phyloP scores from a whole-genome alignment of 768 basidiomycete genomes.

The Cystobasidium ongulense region DNA sequence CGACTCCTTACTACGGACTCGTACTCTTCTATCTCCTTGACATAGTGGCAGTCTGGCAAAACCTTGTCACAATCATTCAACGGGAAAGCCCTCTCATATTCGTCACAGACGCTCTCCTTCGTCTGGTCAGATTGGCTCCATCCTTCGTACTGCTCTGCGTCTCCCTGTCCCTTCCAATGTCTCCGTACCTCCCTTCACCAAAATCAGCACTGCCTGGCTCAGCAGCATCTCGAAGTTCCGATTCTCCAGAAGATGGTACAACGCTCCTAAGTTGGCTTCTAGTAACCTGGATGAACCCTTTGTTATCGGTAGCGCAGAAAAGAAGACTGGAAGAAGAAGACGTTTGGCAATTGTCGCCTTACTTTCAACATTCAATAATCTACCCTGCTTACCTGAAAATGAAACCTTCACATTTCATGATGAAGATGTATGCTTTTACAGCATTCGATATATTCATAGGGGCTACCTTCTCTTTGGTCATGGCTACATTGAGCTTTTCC shows the following conservation, averaged over 20 bases:
- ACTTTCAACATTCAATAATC: conserved; percentile 19
- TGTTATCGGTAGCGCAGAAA: background rate
- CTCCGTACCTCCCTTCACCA: background rate
- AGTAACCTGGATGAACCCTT: conserved; percentile 20
- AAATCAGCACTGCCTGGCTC: background rate
- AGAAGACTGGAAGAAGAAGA: conserved; percentile 10
- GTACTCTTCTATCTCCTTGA: conserved; percentile 18
- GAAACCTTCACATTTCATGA: background rate
- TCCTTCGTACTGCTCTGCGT: background rate
- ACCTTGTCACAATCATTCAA: background rate
- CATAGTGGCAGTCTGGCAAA: conserved; percentile 1
- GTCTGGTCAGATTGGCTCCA: background rate
- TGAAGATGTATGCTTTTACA: conserved; percentile 19
- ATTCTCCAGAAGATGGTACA: conserved; percentile 25
- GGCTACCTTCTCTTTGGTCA: background rate
- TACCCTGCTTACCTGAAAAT: conserved; percentile 13
- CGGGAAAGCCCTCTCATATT: background rate
- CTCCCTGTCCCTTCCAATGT: conserved; percentile 2
- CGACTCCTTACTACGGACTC: conserved; percentile 18
- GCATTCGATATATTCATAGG: conserved; percentile 15
- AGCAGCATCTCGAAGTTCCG: background rate
- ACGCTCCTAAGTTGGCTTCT: conserved; percentile 12
- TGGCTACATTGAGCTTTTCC: conserved; percentile 2
- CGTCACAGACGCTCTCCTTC: background rate
- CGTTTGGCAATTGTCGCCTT: conserved; percentile 29